Conservation (phyloP, 176 grass and related monocot species). For the Melocanna baccifera region DNA sequence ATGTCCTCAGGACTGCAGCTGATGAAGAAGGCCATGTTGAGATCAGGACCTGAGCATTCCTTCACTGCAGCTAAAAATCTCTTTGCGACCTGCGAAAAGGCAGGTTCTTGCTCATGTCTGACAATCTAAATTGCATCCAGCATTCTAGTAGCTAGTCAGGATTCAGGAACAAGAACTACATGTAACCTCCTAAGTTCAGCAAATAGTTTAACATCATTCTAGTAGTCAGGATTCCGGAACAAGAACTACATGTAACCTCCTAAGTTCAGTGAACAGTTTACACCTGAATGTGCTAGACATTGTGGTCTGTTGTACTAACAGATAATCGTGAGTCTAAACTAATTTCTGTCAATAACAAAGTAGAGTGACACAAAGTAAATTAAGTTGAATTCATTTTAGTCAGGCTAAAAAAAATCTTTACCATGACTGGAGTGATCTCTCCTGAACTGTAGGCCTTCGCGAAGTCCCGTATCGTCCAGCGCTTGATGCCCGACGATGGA, state of each 20-base stretch:
- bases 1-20: slow-evolving; percentile 50
- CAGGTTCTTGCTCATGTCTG: background rate
- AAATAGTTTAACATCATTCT: background rate
- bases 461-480: slow-evolving; percentile 72
- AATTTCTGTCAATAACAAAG: background rate
- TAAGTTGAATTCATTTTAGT: background rate
- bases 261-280: background rate
- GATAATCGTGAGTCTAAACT: background rate
- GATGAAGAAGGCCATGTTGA: slow-evolving; percentile 85
- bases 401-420: background rate
- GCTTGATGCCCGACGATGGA: slow-evolving; percentile 16
- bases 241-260: background rate
- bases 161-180: background rate
- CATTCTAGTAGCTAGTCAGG: background rate
- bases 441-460: slow-evolving; percentile 57
- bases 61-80: slow-evolving; percentile 64
- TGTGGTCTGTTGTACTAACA: background rate
- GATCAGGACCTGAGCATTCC: slow-evolving; percentile 39
- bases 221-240: background rate
- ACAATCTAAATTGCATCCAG: background rate
- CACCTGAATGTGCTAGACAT: background rate
- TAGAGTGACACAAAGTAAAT: background rate
- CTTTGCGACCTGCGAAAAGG: slow-evolving; percentile 48
- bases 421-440: slow-evolving; percentile 56
- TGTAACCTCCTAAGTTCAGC: background rate